phyloP scores from a whole-genome alignment of 345 rosid species.

The Clausena lansium region DNA sequence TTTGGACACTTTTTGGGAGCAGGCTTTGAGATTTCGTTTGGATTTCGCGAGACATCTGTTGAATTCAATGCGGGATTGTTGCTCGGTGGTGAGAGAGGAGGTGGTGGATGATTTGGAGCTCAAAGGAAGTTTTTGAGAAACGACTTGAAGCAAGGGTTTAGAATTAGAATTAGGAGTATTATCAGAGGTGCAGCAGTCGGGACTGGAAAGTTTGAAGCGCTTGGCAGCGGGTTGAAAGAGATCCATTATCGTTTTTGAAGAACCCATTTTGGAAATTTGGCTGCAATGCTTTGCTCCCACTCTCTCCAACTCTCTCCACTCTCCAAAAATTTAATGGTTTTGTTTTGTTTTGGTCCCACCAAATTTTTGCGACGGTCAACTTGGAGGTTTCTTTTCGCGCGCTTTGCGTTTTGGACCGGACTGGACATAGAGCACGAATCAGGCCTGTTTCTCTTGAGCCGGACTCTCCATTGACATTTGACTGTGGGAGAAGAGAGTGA shows the following conservation, averaged over 20 bases:
- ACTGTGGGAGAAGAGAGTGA: too few relatives aligned
- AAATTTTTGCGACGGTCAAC: too few relatives aligned
- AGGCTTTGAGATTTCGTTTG: slow-evolving; percentile 63
- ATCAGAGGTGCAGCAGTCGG: slow-evolving; percentile 13
- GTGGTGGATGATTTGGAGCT: slow-evolving; percentile 20
- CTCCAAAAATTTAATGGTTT: too few relatives aligned
- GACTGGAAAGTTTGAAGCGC: slow-evolving; percentile 51
- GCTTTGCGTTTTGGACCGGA: too few relatives aligned
- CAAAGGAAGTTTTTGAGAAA: neutral
- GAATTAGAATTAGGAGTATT: neutral
- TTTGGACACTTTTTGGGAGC: slow-evolving; percentile 52
- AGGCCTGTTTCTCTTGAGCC: too few relatives aligned
- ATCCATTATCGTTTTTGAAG: slow-evolving; percentile 62
- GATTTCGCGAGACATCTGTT: slow-evolving; percentile 66
- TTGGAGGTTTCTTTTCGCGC: too few relatives aligned
- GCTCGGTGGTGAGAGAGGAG: slow-evolving; percentile 48
- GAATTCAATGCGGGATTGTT: slow-evolving; percentile 53
- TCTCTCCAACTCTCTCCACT: neutral
- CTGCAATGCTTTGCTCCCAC: neutral
- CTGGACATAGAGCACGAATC: too few relatives aligned
- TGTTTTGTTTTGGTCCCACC: too few relatives aligned
- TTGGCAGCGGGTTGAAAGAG: slow-evolving; percentile 70
- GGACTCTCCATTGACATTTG: too few relatives aligned
- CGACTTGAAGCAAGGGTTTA: slow-evolving; percentile 13
- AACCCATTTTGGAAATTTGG: slow-evolving; percentile 35